Percentiles rank a stretch among this genome's conserved stretches.
Conservation (phyloP, 2,329 filamentous ascomycete genomes). For the Coniochaeta sp. region DNA sequence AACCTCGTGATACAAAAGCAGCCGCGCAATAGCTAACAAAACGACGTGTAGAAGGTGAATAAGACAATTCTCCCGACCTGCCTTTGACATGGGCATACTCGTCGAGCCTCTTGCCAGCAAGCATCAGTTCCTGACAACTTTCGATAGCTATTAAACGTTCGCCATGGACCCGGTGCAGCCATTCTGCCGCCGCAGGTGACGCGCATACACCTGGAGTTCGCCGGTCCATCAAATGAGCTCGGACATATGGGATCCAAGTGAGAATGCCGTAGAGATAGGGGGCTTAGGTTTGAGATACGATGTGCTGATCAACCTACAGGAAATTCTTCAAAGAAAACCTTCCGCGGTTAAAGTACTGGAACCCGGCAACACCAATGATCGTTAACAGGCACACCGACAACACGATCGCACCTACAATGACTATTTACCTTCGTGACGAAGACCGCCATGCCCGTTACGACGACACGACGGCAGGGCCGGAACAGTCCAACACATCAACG, state of each 20-base stretch:
- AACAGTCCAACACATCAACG: background rate
- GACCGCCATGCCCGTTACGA: background rate
- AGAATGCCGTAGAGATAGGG: conserved; percentile 10
- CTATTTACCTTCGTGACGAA: conserved; percentile 51
- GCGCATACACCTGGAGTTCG: conserved; percentile 69
- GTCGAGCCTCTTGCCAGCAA: conserved; percentile 2
- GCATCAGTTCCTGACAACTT: background rate
- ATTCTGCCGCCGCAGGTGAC: conserved; percentile 70
- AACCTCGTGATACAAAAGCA: background rate
- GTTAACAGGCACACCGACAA: conserved; percentile 61
- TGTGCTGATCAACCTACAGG: conserved; percentile 39
- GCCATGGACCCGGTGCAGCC: conserved; percentile 76
- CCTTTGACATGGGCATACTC: conserved; percentile 10
- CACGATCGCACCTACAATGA: conserved; percentile 51
- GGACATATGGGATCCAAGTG: conserved; percentile 73
- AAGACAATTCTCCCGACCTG: background rate
- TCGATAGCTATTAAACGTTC: conserved; percentile 62
- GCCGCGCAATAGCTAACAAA: conserved; percentile 11
- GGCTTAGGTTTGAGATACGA: conserved; percentile 12
- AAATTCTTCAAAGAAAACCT: conserved; percentile 85
- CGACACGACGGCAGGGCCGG: background rate
- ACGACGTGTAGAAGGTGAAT: conserved; percentile 33
- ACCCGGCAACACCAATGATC: conserved; percentile 77
- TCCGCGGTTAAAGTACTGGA: conserved; percentile 88
- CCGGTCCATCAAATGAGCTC: conserved; percentile 48